A percentile compares a stretch with the other conserved stretches of the same genome.
These are phyloP conservation scores for Heritiera littoralis DNA, from an alignment of 345 rosid species.

Conservation along the genomic window DNA sequence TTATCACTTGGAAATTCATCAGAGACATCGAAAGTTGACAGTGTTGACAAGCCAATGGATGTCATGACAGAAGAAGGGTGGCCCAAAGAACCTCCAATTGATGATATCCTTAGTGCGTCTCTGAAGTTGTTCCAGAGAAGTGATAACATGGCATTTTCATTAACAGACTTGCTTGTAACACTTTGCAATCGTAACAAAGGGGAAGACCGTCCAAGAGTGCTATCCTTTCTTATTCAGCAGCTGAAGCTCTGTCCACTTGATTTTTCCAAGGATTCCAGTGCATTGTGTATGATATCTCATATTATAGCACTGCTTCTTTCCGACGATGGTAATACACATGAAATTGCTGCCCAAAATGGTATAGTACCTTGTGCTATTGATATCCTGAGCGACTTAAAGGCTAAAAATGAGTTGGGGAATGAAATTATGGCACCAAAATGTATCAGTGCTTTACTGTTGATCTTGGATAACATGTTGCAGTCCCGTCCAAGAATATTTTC, in stretches of 20 bases:
- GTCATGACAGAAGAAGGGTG: conserved; percentile 48
- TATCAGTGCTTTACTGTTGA: conserved; percentile 77
- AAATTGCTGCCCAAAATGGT: conserved; percentile 79
- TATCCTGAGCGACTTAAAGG: conserved; percentile 65
- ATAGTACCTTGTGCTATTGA: conserved; percentile 61
- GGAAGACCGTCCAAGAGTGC: conserved; percentile 77
- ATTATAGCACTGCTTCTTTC: conserved; percentile 75
- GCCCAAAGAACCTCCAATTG: conserved; percentile 75
- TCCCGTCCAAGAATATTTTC: conserved; percentile 55
- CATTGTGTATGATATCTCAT: conserved; percentile 83
- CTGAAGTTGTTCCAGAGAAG: conserved; percentile 74
- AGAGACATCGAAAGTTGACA: conserved; percentile 74
- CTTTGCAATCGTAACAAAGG: conserved; percentile 91
- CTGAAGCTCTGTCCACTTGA: conserved; percentile 75
- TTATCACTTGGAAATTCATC: conserved; percentile 90
- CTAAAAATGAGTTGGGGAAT: conserved; percentile 47
- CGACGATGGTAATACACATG: conserved; percentile 76
- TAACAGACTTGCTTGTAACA: conserved; percentile 84
- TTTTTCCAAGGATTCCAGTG: conserved; percentile 62
- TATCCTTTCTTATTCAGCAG: conserved; percentile 78
- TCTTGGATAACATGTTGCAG: conserved; percentile 84
- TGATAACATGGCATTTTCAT: conserved; percentile 72
- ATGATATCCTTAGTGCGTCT: conserved; percentile 79
- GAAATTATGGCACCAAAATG: conserved; percentile 76
- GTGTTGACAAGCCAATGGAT: conserved; percentile 66